Conservation (phyloP, 805 yeast species). For the Pichia paraexigua region DNA sequence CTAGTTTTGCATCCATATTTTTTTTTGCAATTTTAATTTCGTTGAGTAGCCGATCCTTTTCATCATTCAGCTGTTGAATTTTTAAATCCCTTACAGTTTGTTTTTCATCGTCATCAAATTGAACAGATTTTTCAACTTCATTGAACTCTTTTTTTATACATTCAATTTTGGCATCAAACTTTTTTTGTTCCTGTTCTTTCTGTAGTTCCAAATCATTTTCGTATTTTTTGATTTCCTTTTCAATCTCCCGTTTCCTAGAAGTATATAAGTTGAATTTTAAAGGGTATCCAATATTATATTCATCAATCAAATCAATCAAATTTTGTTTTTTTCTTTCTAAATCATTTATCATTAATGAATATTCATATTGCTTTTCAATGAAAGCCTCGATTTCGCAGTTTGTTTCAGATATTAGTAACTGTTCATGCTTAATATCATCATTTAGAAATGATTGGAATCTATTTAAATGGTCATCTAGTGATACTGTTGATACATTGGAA, state of each 20-base stretch:
- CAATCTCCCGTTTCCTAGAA: not conserved
- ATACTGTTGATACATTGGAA: not conserved
- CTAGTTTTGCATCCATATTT: slow-evolving; percentile 9
- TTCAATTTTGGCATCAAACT: not conserved
- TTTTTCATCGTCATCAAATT: slow-evolving; percentile 24
- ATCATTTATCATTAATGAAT: not conserved
- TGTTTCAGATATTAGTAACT: not conserved
- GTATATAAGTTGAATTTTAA: not conserved
- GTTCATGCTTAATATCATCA: not conserved
- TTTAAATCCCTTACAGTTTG: slow-evolving; percentile 21
- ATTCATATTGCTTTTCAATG: not conserved
- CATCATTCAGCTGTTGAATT: slow-evolving; percentile 6
- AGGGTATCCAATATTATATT: not conserved
- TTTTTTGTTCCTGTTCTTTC: not conserved
- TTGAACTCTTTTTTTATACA: slow-evolving; percentile 15
- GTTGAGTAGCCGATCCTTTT: slow-evolving; percentile 21
- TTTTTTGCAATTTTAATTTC: slow-evolving; percentile 14
- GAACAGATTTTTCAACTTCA: slow-evolving; percentile 15
- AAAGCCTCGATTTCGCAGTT: not conserved
- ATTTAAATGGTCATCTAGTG: not conserved
- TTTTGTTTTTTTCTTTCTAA: not conserved
- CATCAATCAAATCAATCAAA: not conserved
- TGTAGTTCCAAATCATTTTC: not conserved
- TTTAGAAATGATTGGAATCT: not conserved
- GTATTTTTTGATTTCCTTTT: not conserved